Conservation (phyloP, 306 rosid species). For the Acacia acuminata region DNA sequence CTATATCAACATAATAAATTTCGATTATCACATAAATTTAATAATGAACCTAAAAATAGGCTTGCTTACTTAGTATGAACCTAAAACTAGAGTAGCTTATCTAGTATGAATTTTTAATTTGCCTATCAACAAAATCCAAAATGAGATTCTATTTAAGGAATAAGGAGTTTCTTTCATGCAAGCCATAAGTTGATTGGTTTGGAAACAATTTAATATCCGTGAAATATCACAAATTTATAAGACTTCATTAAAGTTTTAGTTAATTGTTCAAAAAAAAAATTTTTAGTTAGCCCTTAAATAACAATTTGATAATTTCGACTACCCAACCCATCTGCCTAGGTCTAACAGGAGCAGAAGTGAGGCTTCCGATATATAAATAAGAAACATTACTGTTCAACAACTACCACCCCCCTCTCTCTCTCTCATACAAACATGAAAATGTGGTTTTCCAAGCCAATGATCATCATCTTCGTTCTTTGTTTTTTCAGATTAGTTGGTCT, state of each 20-base stretch:
- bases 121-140: too few relatives aligned
- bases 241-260: neutral
- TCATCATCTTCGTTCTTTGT: neutral
- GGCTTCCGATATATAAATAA: neutral
- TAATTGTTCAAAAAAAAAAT: too few relatives aligned
- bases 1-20: too few relatives aligned
- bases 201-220: neutral
- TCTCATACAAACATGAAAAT: too few relatives aligned
- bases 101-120: too few relatives aligned
- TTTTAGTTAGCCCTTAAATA: neutral
- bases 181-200: neutral
- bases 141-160: neutral
- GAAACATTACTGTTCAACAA: neutral
- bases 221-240: too few relatives aligned
- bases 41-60: too few relatives aligned
- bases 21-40: too few relatives aligned
- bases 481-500: neutral
- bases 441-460: neutral
- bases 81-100: neutral
- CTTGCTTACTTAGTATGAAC: neutral
- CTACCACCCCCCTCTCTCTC: too few relatives aligned
- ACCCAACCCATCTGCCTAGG: neutral
- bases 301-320: neutral
- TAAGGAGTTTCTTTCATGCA: neutral
- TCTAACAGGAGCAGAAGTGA: neutral